phyloP scores from a whole-genome alignment of 805 yeast genomes.

The Suhomyces sp. region DNA sequence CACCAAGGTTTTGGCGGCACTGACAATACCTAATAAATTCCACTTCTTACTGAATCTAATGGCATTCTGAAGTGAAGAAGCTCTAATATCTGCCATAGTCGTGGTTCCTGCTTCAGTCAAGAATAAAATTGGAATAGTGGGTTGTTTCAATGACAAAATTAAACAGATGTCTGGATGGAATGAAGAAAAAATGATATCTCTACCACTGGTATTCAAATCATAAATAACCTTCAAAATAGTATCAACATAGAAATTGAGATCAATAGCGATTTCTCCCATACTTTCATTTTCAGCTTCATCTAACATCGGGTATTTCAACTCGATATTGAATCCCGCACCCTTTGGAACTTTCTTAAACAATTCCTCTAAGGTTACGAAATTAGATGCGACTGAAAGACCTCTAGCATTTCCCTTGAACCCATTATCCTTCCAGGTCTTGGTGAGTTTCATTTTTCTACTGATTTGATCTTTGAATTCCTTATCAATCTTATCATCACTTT shows the following conservation, averaged over 20 bases:
- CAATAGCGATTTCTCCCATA: conserved; percentile 81
- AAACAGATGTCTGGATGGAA: conserved; percentile 94
- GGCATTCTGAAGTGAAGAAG: conserved; percentile 85
- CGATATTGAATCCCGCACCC: conserved; percentile 89
- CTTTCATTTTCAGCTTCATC: conserved; percentile 89
- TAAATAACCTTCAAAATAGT: conserved; percentile 78
- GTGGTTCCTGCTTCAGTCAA: conserved; percentile 86
- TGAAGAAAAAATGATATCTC: conserved; percentile 88
- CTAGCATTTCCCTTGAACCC: conserved; percentile 92
- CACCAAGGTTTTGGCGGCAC: conserved; percentile 85
- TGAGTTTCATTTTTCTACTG: conserved; percentile 71
- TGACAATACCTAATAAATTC: conserved; percentile 88
- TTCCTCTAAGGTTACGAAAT: conserved; percentile 85
- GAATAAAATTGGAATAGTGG: conserved; percentile 86
- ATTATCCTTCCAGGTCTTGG: conserved; percentile 83
- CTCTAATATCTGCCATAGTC: conserved; percentile 86
- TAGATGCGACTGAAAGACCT: conserved; percentile 86
- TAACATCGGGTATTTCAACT: conserved; percentile 91
- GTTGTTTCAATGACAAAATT: conserved; percentile 85
- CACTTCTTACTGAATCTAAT: conserved; percentile 87
- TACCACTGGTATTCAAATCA: conserved; percentile 66
- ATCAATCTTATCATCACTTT: conserved; percentile 29
- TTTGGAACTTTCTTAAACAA: conserved; percentile 78
- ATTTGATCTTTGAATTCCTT: conserved; percentile 40
- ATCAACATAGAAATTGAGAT: conserved; percentile 85